A percentile compares a stretch with the other conserved stretches of the same genome.
These are phyloP conservation scores for Talaromyces trachyspermus DNA, from an alignment of 495 filamentous ascomycete species.

Conservation along the genomic window DNA sequence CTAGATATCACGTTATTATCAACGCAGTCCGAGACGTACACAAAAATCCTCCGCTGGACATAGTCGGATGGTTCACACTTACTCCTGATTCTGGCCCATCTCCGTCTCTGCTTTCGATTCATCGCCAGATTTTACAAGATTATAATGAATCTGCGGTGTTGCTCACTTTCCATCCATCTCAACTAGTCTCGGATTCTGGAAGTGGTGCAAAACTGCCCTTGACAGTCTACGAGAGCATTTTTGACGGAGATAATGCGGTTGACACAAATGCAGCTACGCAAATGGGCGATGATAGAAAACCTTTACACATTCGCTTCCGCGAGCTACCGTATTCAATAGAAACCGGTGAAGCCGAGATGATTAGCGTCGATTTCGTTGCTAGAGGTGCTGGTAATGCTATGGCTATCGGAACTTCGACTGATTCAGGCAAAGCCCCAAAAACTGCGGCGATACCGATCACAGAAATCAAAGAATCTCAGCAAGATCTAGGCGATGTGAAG, in stretches of 20 bases:
- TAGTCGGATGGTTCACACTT: constrained; percentile 94
- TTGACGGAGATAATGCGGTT: constrained; percentile 51
- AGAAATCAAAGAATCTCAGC: constrained; percentile 26
- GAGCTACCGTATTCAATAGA: constrained; percentile 83
- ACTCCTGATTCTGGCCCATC: constrained; percentile 65
- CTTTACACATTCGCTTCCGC: constrained; percentile 61
- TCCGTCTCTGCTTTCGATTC: constrained; percentile 58
- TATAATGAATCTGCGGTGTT: constrained; percentile 85
- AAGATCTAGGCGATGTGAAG: constrained; percentile 22
- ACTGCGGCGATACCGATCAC: constrained; percentile 8
- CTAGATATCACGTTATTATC: constrained; percentile 5
- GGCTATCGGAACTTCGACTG: constrained; percentile 35
- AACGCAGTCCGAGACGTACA: constrained; percentile 78
- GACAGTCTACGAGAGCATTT: constrained; percentile 81
- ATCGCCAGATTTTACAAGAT: constrained; percentile 61
- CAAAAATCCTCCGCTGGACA: constrained; percentile 70
- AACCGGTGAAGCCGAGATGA: constrained; percentile 96
- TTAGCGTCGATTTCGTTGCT: constrained; percentile 85
- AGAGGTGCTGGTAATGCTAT: constrained; percentile 73
- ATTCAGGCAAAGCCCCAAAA: constrained; percentile 6
- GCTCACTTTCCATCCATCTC: constrained; percentile 72
- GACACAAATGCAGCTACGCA: constrained; percentile 67
- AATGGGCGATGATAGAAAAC: constrained; percentile 53
- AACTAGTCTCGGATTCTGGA: constrained; percentile 33
- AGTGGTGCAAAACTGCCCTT: constrained; percentile 77